Conservation (phyloP, 1,284 basidiomycete genomes). For the Malassezia nana region DNA sequence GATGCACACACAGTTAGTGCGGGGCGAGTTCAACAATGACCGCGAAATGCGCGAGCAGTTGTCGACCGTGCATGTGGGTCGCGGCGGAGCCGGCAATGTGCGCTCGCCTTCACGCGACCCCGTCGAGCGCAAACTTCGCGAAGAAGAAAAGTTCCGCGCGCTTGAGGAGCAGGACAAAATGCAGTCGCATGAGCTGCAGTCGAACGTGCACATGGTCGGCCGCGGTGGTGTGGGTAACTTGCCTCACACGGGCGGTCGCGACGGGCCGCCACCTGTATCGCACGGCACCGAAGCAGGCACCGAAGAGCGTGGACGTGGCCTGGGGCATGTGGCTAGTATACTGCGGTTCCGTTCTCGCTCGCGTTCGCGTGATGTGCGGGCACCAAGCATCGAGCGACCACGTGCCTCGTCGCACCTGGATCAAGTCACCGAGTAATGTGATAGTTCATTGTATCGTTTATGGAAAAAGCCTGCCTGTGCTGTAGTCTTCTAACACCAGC, state of each 20-base stretch:
- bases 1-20: not conserved
- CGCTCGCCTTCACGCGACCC: constrained; percentile 60
- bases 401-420: constrained; percentile 2
- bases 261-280: constrained; percentile 13
- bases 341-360: constrained; percentile 40
- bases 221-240: constrained; percentile 63
- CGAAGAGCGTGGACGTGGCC: not conserved
- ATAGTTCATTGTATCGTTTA: not conserved
- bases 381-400: not conserved
- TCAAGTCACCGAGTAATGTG: not conserved
- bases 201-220: constrained; percentile 57
- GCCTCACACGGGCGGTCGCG: constrained; percentile 14
- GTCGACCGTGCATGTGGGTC: constrained; percentile 56
- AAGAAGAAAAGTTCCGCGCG: constrained; percentile 22
- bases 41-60: constrained; percentile 1
- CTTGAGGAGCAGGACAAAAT: constrained; percentile 36
- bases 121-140: constrained; percentile 41
- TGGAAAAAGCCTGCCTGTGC: too few relatives aligned
- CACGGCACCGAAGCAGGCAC: not conserved
- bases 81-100: constrained; percentile 68
- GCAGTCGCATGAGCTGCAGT: constrained; percentile 50
- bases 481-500: not conserved
- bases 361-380: constrained; percentile 36
- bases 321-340: constrained; percentile 19
- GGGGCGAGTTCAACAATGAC: not conserved